Percentiles rank a stretch among this genome's conserved stretches.
Evolutionary conservation across 2,329 filamentous ascomycete species (phyloP).

Genomic region (Epichloe aotearoae): DNA sequence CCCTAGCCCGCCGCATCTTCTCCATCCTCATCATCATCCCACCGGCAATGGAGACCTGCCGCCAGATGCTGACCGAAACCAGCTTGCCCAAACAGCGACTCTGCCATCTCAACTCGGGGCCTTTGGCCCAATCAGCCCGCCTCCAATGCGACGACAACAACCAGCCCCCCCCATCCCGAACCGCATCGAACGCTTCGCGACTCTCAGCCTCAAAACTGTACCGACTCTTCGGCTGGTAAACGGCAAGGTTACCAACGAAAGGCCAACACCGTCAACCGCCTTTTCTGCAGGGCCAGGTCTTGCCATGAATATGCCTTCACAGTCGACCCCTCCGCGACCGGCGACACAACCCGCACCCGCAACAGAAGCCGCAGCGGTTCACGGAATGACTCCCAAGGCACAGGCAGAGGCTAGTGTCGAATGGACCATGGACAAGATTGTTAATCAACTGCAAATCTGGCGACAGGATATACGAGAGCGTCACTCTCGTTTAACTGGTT

Average conservation of each 20-base stretch:
- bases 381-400: constrained; percentile 8
- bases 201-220: background rate
- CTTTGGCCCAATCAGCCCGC: constrained; percentile 16
- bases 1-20: background rate
- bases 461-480: constrained; percentile 30
- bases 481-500: constrained; percentile 31
- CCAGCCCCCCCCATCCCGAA: background rate
- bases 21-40: background rate
- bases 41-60: background rate
- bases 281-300: background rate
- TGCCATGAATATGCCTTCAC: background rate
- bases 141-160: constrained; percentile 13
- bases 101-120: constrained; percentile 1
- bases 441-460: constrained; percentile 24
- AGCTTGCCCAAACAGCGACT: background rate
- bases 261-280: background rate
- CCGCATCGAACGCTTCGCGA: constrained; percentile 1
- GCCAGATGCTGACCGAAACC: background rate
- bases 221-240: background rate
- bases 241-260: background rate
- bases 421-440: constrained; percentile 32
- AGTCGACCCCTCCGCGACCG: constrained; percentile 12
- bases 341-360: background rate
- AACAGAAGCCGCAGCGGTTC: constrained; percentile 5
- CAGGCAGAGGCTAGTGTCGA: constrained; percentile 16